Evolutionary conservation across 176 grass and related monocot species (phyloP).

Genomic region (Carex scoparia): DNA sequence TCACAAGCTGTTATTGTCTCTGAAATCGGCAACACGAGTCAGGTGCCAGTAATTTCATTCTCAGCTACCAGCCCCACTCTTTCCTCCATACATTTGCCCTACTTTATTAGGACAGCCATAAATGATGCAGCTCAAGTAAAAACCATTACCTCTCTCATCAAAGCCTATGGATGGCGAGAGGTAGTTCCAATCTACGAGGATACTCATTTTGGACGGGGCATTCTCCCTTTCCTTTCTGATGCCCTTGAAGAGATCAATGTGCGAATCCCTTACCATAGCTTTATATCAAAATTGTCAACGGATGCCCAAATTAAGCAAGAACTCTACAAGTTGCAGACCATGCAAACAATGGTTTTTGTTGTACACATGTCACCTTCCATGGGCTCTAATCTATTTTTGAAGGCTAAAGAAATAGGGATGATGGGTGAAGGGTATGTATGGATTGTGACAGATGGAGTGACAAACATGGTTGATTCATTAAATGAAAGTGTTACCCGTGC

Average conservation of each 20-base stretch:
- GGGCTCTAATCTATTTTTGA: conserved; percentile 31
- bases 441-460: conserved; percentile 43
- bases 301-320: conserved; percentile 32
- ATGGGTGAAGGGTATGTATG: conserved; percentile 24
- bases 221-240: conserved; percentile 38
- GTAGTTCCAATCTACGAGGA: conserved; percentile 41
- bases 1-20: conserved; percentile 41
- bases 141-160: conserved; percentile 41
- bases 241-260: conserved; percentile 35
- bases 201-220: conserved; percentile 34
- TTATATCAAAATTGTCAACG: conserved; percentile 25
- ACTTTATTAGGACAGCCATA: conserved; percentile 38
- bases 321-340: conserved; percentile 36
- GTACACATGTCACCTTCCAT: conserved; percentile 37
- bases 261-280: conserved; percentile 22
- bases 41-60: conserved; percentile 23
- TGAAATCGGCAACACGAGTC: conserved; percentile 28
- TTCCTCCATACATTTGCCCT: conserved; percentile 19
- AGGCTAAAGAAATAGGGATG: conserved; percentile 35
- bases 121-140: conserved; percentile 34
- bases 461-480: conserved; percentile 38
- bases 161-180: conserved; percentile 56
- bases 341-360: conserved; percentile 36
- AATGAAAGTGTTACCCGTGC: conserved; percentile 11
- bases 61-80: conserved; percentile 40